Base-by-base conservation (phyloP, 148 eudicot genomes). In the Fallopia convolvulus region DNA sequence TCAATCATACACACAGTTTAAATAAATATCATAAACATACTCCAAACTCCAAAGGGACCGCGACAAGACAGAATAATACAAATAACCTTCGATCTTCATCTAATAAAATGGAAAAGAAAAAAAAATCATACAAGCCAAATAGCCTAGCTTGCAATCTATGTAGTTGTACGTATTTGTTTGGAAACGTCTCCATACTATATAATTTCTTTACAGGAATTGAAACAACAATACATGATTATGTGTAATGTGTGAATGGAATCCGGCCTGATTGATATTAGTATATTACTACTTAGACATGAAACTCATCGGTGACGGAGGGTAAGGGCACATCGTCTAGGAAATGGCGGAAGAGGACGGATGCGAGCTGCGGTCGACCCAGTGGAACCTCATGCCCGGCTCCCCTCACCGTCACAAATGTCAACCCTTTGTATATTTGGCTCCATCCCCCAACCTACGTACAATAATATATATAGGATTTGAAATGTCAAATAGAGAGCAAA, bases 371-470 rank as follows among this genome's bases (percentile, higher is more conserved):
- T 15, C 72, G 72, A 2, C 72, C 72, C 46, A 68, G 39, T 0
- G 72, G 72, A 33, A 68, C 72, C 72, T 68, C 72, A 2, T 68
- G 72, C 11, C 72, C 72, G 6, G 72, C 72, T 68, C 72, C 72
- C 46, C 72, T 36, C 42, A 68, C 72, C 21, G 72, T 68, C 20
- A 68, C 72, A 15, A 33, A 6, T 21, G 72, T 68, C 10, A 68
- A 14, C 44, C 72, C 72, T 36, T 68, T 39, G 21, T 68, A 68
- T 17, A 68, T 68, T 68, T 68, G 10, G 44, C 72, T 68, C 72
- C 72, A 68, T 36, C 72, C 72, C 1, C 46, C 72, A 1, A 68
- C 72, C 70, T 63, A 26, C 30, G 30, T 26, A 26, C 30, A 26
- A 26, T 26, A 26, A 26, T 26, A 26, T 26, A 26, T 26, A 26